Percentiles rank a stretch among this genome's conserved stretches.
phyloP scores from a whole-genome alignment of 2,329 filamentous ascomycete species.

The Trichoderma polysporum region DNA sequence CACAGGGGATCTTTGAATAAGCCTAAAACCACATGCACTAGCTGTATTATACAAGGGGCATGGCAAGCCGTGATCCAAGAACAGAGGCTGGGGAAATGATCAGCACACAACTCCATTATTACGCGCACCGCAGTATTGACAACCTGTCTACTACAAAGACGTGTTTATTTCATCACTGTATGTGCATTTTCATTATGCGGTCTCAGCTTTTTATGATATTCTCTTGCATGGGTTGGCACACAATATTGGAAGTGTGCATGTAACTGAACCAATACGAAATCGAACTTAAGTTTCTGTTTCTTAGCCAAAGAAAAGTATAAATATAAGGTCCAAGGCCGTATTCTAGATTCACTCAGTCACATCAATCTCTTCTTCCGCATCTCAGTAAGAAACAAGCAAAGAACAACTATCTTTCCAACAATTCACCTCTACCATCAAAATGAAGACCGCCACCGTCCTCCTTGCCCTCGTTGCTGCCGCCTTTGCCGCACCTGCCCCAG shows the following conservation, averaged over 20 bases:
- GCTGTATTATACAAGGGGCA: background rate
- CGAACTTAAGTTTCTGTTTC: background rate
- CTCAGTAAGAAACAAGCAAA: background rate
- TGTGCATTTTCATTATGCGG: background rate
- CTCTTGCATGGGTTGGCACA: background rate
- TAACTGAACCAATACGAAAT: background rate
- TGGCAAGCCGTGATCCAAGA: background rate
- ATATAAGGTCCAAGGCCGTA: background rate
- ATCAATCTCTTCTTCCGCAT: background rate
- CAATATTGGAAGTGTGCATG: background rate
- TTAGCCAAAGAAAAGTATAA: background rate
- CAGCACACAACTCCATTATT: background rate
- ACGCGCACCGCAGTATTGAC: background rate
- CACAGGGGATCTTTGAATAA: background rate
- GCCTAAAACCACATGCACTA: background rate
- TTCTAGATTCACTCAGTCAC: background rate
- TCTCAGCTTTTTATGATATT: background rate
- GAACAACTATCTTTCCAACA: background rate
- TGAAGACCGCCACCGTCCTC: background rate
- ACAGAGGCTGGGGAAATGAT: background rate
- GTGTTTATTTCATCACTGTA: background rate
- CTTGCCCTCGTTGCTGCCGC: conserved; percentile 1
- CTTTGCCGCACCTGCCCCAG: background rate
- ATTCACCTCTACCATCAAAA: background rate
- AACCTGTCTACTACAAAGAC: background rate